These are phyloP conservation scores for Xylariaceae sp. DNA, from an alignment of 2,329 filamentous ascomycete genomes.

Conservation along the genomic window DNA sequence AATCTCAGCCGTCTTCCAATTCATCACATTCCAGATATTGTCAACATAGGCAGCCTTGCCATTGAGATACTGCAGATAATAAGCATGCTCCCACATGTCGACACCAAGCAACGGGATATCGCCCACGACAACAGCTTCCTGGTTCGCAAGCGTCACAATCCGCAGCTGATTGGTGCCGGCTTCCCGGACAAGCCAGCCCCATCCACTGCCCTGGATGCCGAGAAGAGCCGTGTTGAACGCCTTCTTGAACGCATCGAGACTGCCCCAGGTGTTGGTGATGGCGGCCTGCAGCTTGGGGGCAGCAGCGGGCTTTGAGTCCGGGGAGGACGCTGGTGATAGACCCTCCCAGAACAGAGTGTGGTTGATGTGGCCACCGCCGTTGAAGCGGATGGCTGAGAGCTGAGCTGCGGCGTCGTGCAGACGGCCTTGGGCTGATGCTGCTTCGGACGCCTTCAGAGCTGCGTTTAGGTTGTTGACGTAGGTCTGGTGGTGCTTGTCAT, in stretches of 20 bases:
- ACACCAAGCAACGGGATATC: constrained; percentile 69
- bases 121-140: constrained; percentile 64
- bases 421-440: constrained; percentile 50
- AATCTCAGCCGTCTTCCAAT: constrained; percentile 66
- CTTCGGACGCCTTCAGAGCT: constrained; percentile 54
- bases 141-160: constrained; percentile 79
- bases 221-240: constrained; percentile 62
- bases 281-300: constrained; percentile 56
- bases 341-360: constrained; percentile 92
- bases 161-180: constrained; percentile 54
- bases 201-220: constrained; percentile 75
- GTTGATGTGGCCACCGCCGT: constrained; percentile 89
- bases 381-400: constrained; percentile 72
- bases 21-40: constrained; percentile 73
- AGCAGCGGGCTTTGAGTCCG: constrained; percentile 50
- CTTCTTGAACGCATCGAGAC: constrained; percentile 58
- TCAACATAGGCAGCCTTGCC: constrained; percentile 69
- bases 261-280: constrained; percentile 64
- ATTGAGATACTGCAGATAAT: constrained; percentile 79
- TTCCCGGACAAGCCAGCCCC: constrained; percentile 78
- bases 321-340: constrained; percentile 56
- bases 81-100: constrained; percentile 93
- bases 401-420: constrained; percentile 57
- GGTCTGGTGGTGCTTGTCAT: constrained; percentile 72
- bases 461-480: constrained; percentile 73